These are phyloP conservation scores for Ogataea paradorogensis DNA, from an alignment of 805 yeast species.

Conservation along the genomic window DNA sequence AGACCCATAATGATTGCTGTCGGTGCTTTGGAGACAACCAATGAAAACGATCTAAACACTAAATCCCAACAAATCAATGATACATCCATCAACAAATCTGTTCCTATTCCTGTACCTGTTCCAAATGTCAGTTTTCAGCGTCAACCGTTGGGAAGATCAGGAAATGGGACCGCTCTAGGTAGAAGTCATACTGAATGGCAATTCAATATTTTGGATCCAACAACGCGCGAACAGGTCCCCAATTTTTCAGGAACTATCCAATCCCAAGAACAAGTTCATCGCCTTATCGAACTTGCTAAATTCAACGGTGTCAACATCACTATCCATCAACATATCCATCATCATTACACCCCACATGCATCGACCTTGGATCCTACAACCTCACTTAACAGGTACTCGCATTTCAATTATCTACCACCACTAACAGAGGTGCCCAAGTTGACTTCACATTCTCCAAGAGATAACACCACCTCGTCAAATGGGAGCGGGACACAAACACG, in stretches of 20 bases:
- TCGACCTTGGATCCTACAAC: slow-evolving; percentile 46
- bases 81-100: neutral
- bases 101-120: neutral
- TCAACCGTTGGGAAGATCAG: slow-evolving; percentile 17
- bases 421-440: slow-evolving; percentile 67
- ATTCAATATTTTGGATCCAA: slow-evolving; percentile 48
- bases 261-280: slow-evolving; percentile 52
- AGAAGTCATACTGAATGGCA: slow-evolving; percentile 55
- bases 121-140: slow-evolving; percentile 15
- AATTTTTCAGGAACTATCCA: slow-evolving; percentile 47
- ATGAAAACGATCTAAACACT: neutral
- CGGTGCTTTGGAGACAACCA: slow-evolving; percentile 32
- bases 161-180: slow-evolving; percentile 17
- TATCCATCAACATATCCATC: slow-evolving; percentile 83
- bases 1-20: slow-evolving; percentile 57
- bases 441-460: slow-evolving; percentile 53
- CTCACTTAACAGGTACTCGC: slow-evolving; percentile 57
- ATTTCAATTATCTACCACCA: slow-evolving; percentile 73
- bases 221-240: slow-evolving; percentile 42
- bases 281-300: slow-evolving; percentile 59
- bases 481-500: slow-evolving; percentile 18
- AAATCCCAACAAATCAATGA: neutral
- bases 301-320: slow-evolving; percentile 56
- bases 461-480: slow-evolving; percentile 26
- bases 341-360: slow-evolving; percentile 58